Conservation (phyloP, 768 basidiomycete genomes). For the Russula ochroleuca region DNA sequence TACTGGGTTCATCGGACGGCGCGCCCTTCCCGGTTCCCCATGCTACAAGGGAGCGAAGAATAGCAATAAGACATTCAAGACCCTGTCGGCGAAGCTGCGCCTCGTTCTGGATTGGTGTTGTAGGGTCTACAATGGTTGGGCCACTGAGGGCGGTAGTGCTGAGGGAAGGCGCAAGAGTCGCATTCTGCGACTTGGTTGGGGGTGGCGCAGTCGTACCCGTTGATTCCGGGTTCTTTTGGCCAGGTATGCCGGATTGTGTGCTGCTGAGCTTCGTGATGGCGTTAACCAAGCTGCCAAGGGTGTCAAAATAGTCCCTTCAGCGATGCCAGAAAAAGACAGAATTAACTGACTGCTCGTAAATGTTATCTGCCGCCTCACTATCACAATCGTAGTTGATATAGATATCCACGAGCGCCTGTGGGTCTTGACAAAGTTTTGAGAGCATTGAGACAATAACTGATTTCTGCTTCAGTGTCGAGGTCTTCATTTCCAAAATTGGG, state of each 20-base stretch:
- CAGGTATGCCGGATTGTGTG: constrained; percentile 40
- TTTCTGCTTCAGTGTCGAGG: constrained; percentile 93
- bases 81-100: constrained; percentile 81
- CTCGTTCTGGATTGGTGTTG: constrained; percentile 70
- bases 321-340: neutral
- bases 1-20: constrained; percentile 40
- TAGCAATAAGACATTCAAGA: constrained; percentile 90
- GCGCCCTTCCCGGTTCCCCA: constrained; percentile 69
- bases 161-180: constrained; percentile 55
- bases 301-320: constrained; percentile 1
- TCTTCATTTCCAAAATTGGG: constrained; percentile 97
- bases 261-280: constrained; percentile 88
- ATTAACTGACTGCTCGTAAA: constrained; percentile 84
- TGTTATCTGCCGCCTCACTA: constrained; percentile 89
- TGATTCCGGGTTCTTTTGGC: constrained; percentile 53
- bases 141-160: constrained; percentile 61
- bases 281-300: constrained; percentile 69
- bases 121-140: constrained; percentile 63
- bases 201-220: constrained; percentile 57
- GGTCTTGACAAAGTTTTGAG: constrained; percentile 85
- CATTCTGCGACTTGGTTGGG: constrained; percentile 42
- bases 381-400: constrained; percentile 99
- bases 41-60: constrained; percentile 82
- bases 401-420: constrained; percentile 95
- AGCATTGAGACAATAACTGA: constrained; percentile 87